phyloP scores from a whole-genome alignment of 306 rosid genomes.

The Gastrolobium villosum region DNA sequence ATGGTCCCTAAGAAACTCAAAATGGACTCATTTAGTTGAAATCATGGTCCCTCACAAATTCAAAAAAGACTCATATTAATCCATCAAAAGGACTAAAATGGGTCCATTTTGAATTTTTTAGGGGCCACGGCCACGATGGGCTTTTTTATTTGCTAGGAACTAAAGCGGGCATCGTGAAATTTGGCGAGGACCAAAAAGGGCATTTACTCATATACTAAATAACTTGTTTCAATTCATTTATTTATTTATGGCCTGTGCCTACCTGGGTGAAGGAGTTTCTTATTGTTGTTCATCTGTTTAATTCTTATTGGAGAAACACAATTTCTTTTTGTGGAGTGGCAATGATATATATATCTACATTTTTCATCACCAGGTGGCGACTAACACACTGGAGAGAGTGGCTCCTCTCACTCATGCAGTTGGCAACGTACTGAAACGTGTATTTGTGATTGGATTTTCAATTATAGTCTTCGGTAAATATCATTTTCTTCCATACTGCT shows the following conservation, averaged over 20 bases:
- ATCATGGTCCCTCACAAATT: too few species aligned
- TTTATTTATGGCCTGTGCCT: not conserved
- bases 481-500: slow-evolving; percentile 4
- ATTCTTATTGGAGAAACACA: slow-evolving; percentile 8
- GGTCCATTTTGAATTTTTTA: too few species aligned
- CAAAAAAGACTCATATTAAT: too few species aligned
- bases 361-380: slow-evolving; percentile 72
- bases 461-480: slow-evolving; percentile 78
- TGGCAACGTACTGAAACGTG: slow-evolving; percentile 97
- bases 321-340: not conserved
- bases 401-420: slow-evolving; percentile 99
- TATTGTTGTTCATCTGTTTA: not conserved
- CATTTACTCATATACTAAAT: too few species aligned
- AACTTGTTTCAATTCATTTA: not conserved
- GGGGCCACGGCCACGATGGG: too few species aligned
- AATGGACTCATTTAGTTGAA: too few species aligned
- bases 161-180: too few species aligned
- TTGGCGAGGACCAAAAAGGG: too few species aligned
- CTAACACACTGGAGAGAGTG: slow-evolving; percentile 96
- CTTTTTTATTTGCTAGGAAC: too few species aligned
- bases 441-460: slow-evolving; percentile 94
- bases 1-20: too few species aligned
- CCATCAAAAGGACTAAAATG: too few species aligned
- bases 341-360: slow-evolving; percentile 20
- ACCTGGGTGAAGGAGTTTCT: not conserved